A percentile compares a stretch with the other conserved stretches of the same genome.
phyloP scores from a whole-genome alignment of 495 filamentous ascomycete genomes.

The Penicillium ochrochloron region DNA sequence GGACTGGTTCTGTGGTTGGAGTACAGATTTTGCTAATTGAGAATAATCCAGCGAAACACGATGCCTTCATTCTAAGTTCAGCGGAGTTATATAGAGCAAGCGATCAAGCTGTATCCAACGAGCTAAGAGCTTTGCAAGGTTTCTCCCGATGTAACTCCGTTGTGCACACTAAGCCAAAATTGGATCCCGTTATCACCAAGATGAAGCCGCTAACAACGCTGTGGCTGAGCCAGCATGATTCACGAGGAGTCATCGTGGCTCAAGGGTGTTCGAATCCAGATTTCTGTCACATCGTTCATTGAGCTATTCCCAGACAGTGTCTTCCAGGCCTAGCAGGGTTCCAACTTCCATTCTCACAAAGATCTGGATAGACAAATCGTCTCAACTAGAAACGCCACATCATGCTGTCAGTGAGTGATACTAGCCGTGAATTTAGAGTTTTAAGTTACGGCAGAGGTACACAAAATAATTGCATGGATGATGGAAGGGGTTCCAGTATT shows the following conservation, averaged over 20 bases:
- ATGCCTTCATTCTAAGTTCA: neutral
- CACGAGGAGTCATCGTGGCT: neutral
- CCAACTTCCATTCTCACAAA: too few relatives aligned
- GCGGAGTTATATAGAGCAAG: neutral
- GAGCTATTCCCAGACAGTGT: too few relatives aligned
- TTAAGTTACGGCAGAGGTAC: too few relatives aligned
- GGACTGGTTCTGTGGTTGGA: neutral
- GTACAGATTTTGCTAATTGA: neutral
- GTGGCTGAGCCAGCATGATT: conserved; percentile 1
- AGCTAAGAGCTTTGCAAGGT: neutral
- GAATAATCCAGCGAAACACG: neutral
- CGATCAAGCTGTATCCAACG: neutral
- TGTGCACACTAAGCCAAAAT: neutral
- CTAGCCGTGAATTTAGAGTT: too few relatives aligned
- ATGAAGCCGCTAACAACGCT: neutral
- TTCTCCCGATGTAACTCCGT: neutral
- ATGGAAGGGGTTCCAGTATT: too few relatives aligned
- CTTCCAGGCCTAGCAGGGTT: too few relatives aligned
- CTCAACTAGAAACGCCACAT: too few relatives aligned
- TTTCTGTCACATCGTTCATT: neutral
- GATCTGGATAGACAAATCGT: too few relatives aligned
- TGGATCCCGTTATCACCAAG: neutral
- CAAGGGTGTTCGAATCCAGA: neutral
- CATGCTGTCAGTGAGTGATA: too few relatives aligned
- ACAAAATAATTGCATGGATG: too few relatives aligned